Evolutionary conservation across 2,329 filamentous ascomycete species (phyloP).

Genomic region (Aspergillus neoniger): DNA sequence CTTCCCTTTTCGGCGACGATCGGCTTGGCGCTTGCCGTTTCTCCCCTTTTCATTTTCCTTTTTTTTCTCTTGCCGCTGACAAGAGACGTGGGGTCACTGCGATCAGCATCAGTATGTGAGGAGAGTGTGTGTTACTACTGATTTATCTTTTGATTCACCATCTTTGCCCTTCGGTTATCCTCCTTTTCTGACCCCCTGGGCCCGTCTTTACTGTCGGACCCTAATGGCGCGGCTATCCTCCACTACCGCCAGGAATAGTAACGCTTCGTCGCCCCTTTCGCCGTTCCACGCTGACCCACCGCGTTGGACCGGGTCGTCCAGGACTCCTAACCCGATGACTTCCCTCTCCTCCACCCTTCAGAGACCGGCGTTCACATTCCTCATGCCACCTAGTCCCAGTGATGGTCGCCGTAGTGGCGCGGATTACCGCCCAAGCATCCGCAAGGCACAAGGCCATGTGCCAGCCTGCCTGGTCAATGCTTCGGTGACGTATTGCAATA

Average conservation of each 20-base stretch:
- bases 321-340: constrained; percentile 29
- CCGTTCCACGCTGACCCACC: constrained; percentile 39
- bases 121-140: neutral
- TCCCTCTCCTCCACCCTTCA: constrained; percentile 43
- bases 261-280: constrained; percentile 20
- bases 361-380: constrained; percentile 71
- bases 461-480: constrained; percentile 96
- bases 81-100: neutral
- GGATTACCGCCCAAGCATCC: constrained; percentile 85
- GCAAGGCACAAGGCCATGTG: constrained; percentile 73
- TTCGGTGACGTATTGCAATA: constrained; percentile 96
- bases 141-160: neutral
- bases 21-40: constrained; percentile 22
- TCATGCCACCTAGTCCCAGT: constrained; percentile 83
- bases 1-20: constrained; percentile 52
- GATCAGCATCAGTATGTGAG: neutral
- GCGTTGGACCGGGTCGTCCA: constrained; percentile 33
- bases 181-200: neutral
- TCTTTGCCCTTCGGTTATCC: neutral
- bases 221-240: constrained; percentile 14
- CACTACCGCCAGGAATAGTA: constrained; percentile 10
- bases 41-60: constrained; percentile 10
- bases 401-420: constrained; percentile 62
- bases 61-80: neutral
- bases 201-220: neutral